Evolutionary conservation across 2,329 filamentous ascomycete species (phyloP).

Genomic region (Lachnellula hyalina): DNA sequence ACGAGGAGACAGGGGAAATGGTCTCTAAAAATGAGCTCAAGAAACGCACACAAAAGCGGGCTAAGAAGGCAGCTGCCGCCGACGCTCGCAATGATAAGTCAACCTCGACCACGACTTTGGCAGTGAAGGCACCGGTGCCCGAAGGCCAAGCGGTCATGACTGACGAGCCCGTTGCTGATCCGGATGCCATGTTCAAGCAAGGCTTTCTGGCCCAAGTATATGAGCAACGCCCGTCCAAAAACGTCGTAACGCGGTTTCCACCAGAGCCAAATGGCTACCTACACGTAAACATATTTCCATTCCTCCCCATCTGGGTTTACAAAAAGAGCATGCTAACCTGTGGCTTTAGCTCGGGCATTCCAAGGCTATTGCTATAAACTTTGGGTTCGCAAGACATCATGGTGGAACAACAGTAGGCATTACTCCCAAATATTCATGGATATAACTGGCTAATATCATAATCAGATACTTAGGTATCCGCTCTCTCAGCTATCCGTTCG

Average conservation of each 20-base stretch:
- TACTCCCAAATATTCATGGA: constrained; percentile 26
- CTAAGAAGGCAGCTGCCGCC: constrained; percentile 40
- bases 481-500: background rate
- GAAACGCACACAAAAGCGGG: constrained; percentile 50
- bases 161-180: constrained; percentile 32
- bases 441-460: background rate
- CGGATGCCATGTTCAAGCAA: constrained; percentile 69
- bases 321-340: background rate
- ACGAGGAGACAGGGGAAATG: constrained; percentile 55
- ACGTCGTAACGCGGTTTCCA: constrained; percentile 64
- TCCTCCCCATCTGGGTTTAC: constrained; percentile 59
- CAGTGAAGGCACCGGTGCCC: background rate
- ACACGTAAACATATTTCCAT: constrained; percentile 34
- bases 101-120: background rate
- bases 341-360: constrained; percentile 55
- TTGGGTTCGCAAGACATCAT: constrained; percentile 81
- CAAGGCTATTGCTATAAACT: constrained; percentile 94
- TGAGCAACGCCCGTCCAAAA: constrained; percentile 48
- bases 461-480: background rate
- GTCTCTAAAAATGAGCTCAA: constrained; percentile 55
- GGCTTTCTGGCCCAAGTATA: constrained; percentile 68
- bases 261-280: constrained; percentile 72
- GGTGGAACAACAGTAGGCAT: constrained; percentile 49
- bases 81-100: background rate
- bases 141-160: background rate